Evolutionary conservation across 768 basidiomycete species (phyloP).

Genomic region (Agaricus subrufescens): DNA sequence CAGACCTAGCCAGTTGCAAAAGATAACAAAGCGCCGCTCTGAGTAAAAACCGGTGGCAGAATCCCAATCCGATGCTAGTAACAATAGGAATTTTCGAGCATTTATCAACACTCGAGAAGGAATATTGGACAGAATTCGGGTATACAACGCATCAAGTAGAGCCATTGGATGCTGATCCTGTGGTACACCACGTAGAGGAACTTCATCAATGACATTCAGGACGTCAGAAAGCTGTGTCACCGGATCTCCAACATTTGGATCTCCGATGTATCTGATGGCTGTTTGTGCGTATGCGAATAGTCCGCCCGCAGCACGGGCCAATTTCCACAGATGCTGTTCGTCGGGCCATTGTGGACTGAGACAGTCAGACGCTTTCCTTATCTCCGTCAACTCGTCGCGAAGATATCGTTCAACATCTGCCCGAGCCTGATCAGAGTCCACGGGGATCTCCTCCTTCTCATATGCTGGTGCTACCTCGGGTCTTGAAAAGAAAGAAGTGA

Average conservation of each 20-base stretch:
- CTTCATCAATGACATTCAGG: not conserved
- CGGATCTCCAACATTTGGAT: not conserved
- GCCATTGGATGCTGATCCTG: not conserved
- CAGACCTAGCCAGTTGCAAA: not conserved
- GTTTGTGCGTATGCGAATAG: not conserved
- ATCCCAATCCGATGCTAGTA: not conserved
- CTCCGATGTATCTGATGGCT: not conserved
- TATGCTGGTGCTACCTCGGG: too few species aligned
- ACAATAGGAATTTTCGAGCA: not conserved
- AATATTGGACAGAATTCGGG: not conserved
- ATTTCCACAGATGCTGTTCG: not conserved
- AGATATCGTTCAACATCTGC: too few species aligned
- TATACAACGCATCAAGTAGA: constrained; percentile 7
- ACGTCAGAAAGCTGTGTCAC: not conserved
- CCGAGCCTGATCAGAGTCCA: too few species aligned
- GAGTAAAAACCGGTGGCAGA: too few species aligned
- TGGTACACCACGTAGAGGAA: too few species aligned
- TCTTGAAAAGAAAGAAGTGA: too few species aligned
- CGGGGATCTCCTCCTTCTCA: too few species aligned
- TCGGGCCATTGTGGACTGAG: not conserved
- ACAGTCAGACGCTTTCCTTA: too few species aligned
- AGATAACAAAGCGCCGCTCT: not conserved
- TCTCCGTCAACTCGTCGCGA: too few species aligned
- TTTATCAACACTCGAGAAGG: not conserved
- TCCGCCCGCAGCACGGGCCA: not conserved